Evolutionary conservation across 1,284 basidiomycete genomes (phyloP).

Genomic region (Caloboletus firmus): DNA sequence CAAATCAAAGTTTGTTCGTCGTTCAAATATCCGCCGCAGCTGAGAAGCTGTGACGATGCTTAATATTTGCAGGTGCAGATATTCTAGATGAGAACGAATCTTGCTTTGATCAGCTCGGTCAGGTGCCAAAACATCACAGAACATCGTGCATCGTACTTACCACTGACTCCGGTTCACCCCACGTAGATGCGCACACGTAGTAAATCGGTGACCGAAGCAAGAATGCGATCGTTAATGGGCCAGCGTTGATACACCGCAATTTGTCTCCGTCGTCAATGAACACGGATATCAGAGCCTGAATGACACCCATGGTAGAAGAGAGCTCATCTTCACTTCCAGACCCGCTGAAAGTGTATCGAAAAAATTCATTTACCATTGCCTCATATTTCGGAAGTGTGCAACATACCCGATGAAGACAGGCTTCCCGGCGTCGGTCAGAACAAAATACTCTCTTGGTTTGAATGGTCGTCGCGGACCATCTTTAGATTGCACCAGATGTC

Average conservation of each 20-base stretch:
- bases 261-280: constrained; percentile 86
- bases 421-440: constrained; percentile 93
- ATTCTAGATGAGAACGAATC: constrained; percentile 92
- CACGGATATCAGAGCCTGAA: constrained; percentile 93
- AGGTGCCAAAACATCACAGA: constrained; percentile 17
- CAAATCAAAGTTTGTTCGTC: constrained; percentile 90
- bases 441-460: constrained; percentile 79
- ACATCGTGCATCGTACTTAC: constrained; percentile 53
- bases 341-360: constrained; percentile 39
- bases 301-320: constrained; percentile 85
- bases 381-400: background rate
- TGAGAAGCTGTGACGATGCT: constrained; percentile 87
- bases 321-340: constrained; percentile 55
- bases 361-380: background rate
- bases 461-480: constrained; percentile 36
- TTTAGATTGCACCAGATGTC: constrained; percentile 22
- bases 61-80: constrained; percentile 89
- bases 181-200: constrained; percentile 85
- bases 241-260: constrained; percentile 76
- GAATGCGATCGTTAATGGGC: constrained; percentile 79
- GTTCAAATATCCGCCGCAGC: constrained; percentile 81
- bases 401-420: constrained; percentile 82
- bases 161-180: constrained; percentile 92
- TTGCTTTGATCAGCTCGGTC: constrained; percentile 55
- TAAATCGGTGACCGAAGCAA: constrained; percentile 85